Conservation (phyloP, 2,329 filamentous ascomycete species). For the Chaetomium globosum region DNA sequence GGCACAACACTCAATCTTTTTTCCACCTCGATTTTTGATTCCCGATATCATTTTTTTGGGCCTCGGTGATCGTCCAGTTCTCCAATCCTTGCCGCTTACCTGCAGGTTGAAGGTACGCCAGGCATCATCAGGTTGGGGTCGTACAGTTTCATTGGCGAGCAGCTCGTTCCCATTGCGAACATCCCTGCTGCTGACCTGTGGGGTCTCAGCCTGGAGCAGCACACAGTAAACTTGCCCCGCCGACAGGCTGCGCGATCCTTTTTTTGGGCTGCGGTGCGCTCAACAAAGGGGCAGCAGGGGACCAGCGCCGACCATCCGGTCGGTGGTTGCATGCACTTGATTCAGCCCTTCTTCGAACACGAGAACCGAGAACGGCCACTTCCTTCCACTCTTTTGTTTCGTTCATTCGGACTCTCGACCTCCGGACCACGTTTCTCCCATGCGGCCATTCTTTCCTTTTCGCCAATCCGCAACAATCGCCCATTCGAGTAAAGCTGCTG, state of each 20-base stretch:
- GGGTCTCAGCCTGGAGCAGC: constrained; percentile 9
- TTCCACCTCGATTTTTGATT: neutral
- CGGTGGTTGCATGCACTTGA: neutral
- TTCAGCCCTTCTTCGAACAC: constrained; percentile 10
- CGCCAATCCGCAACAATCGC: neutral
- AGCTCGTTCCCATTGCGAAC: neutral
- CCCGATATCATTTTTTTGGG: neutral
- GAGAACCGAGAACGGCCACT: neutral
- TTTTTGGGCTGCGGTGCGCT: constrained; percentile 4
- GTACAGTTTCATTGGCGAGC: neutral
- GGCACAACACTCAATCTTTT: neutral
- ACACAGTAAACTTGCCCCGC: neutral
- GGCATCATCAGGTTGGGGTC: neutral
- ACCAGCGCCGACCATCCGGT: neutral
- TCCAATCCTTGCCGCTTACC: neutral
- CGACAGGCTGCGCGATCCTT: constrained; percentile 1
- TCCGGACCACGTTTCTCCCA: neutral
- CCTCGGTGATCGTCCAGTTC: neutral
- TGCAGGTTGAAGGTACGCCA: neutral
- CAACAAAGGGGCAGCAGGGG: constrained; percentile 2
- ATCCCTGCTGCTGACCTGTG: constrained; percentile 11
- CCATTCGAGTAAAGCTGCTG: constrained; percentile 17
- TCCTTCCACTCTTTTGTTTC: neutral
- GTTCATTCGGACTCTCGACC: constrained; percentile 10
- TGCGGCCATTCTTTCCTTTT: neutral